Percentiles rank a stretch among this genome's conserved stretches.
phyloP scores from a whole-genome alignment of 2,329 filamentous ascomycete species.

The Botrytis pseudocinerea region DNA sequence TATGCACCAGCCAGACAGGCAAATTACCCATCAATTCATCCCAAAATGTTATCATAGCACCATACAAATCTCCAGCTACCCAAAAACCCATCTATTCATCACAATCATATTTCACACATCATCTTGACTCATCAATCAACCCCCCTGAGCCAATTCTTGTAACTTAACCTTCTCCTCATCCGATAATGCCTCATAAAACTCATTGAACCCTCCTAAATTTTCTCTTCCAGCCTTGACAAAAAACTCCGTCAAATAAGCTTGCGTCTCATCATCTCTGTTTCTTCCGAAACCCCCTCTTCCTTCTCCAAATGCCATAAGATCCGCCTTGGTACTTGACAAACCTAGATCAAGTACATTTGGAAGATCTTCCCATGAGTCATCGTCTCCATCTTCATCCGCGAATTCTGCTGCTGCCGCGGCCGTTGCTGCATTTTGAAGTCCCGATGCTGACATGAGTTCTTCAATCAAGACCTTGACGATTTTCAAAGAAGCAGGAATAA shows the following conservation, averaged over 20 bases:
- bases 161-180: slow-evolving; percentile 52
- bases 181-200: slow-evolving; percentile 41
- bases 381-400: slow-evolving; percentile 67
- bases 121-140: not conserved
- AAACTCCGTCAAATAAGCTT: slow-evolving; percentile 79
- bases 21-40: not conserved
- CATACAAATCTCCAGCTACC: not conserved
- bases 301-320: slow-evolving; percentile 78
- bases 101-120: not conserved
- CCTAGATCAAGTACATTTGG: slow-evolving; percentile 75
- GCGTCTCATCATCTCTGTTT: slow-evolving; percentile 85
- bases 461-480: slow-evolving; percentile 95
- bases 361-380: slow-evolving; percentile 89
- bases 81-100: not conserved
- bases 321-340: slow-evolving; percentile 64
- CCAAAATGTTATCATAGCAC: not conserved
- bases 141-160: slow-evolving; percentile 39
- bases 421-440: slow-evolving; percentile 59
- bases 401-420: slow-evolving; percentile 58
- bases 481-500: slow-evolving; percentile 85
- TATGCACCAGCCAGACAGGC: not conserved
- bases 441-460: slow-evolving; percentile 81
- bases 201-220: slow-evolving; percentile 44
- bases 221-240: slow-evolving; percentile 54
- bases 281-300: slow-evolving; percentile 56